Base-by-base conservation (phyloP, 768 basidiomycete genomes). In the Amanita thiersii region DNA sequence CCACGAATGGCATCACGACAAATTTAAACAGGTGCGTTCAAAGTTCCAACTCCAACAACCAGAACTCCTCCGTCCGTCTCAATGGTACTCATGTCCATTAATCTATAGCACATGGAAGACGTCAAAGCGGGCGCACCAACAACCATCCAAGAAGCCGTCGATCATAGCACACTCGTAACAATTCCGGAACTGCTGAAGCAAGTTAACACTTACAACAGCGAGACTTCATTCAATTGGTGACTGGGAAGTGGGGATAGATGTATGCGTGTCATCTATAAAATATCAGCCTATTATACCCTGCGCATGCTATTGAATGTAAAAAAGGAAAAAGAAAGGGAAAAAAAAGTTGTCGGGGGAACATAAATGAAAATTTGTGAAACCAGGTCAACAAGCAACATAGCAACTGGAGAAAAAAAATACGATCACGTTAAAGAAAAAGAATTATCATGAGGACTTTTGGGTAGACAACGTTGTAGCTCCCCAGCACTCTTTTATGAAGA, bases 1-100 rank as follows among this genome's bases (percentile, higher is more conserved):
- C 19, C 65, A 65, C 41, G 67, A 77, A 39, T 89, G 86, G 86
- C 65, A 80, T 42, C 49, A 58, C 26, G 54, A 58, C 2, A 45
- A 45, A n/a, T 70, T 70, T 45, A 50, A 48, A 39, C 50, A 64
- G 58, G 70, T 68, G 25, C 28, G 56, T 19, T 41, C 26, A 6
- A 23, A n/a, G n/a, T n/a, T n/a, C n/a, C n/a, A n/a, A n/a, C n/a
- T n/a, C n/a, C n/a, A n/a, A n/a, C n/a, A n/a, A n/a, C n/a, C n/a
- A n/a, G n/a, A n/a, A n/a, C n/a, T n/a, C n/a, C n/a, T n/a, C n/a
- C 15, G 11, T 9, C 11, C 8, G 5, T 5, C 15, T 17, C 14
- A 17, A 14, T 1, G 12, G 8, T 9, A 18, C 29, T 11, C 15
- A 11, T 33, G 8, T 4, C 9, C 18, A 21, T 23, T 14, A 20